Percentiles rank a stretch among this genome's conserved stretches.
Conservation (phyloP, 805 yeast genomes). For the Candida alai region DNA sequence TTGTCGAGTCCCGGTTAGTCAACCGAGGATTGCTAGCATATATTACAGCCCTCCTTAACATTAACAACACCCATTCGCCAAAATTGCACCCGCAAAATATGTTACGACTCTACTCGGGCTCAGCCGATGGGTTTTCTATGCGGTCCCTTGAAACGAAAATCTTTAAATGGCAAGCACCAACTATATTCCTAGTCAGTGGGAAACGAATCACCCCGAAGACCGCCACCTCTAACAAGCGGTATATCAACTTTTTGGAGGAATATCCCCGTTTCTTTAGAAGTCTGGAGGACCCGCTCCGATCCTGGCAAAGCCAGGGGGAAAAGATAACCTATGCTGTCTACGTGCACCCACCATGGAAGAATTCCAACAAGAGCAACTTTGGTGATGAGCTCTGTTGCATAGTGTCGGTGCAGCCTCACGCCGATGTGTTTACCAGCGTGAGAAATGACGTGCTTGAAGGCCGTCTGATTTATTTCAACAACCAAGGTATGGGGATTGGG, state of each 20-base stretch:
- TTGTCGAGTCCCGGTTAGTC: slow-evolving; percentile 34
- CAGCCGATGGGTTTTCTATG: slow-evolving; percentile 82
- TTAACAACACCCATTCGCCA: slow-evolving; percentile 14
- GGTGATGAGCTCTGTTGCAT: slow-evolving; percentile 60
- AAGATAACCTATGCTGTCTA: slow-evolving; percentile 60
- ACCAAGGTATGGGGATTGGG: slow-evolving; percentile 76
- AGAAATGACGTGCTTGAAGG: slow-evolving; percentile 29
- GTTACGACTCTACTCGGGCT: slow-evolving; percentile 64
- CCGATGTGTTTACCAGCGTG: slow-evolving; percentile 43
- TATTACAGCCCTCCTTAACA: slow-evolving; percentile 29
- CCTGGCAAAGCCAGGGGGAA: slow-evolving; percentile 40
- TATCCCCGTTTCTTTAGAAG: slow-evolving; percentile 38
- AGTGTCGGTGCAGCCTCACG: slow-evolving; percentile 64
- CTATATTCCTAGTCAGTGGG: slow-evolving; percentile 69
- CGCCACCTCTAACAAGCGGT: slow-evolving; percentile 40
- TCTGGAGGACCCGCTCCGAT: slow-evolving; percentile 17
- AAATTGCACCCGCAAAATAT: slow-evolving; percentile 44
- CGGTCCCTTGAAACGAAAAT: slow-evolving; percentile 79
- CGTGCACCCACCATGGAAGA: slow-evolving; percentile 71
- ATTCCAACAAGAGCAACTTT: slow-evolving; percentile 66
- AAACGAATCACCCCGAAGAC: slow-evolving; percentile 40
- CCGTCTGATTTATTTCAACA: slow-evolving; percentile 60
- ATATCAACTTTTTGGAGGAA: slow-evolving; percentile 46
- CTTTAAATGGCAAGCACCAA: slow-evolving; percentile 88
- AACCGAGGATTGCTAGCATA: slow-evolving; percentile 37